phyloP scores from a whole-genome alignment of 2,329 filamentous ascomycete species.

The Grosmannia serpens region DNA sequence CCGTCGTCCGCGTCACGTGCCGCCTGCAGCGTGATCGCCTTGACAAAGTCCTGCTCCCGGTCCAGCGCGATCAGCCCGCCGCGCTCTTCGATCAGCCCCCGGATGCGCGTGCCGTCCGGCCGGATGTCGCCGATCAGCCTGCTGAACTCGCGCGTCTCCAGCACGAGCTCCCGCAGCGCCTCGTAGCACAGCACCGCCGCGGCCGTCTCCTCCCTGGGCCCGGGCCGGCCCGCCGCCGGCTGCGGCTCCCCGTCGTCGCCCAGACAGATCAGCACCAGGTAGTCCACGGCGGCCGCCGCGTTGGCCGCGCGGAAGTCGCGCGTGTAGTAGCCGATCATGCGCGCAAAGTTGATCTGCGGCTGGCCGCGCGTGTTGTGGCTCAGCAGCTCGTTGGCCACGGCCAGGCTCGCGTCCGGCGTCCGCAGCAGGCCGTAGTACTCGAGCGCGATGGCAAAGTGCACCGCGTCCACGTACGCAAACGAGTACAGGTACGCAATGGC shows the following conservation, averaged over 20 bases:
- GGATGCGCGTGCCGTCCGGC: conserved; percentile 72
- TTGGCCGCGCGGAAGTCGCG: conserved; percentile 88
- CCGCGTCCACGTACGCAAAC: conserved; percentile 84
- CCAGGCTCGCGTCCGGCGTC: conserved; percentile 59
- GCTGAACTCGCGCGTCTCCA: conserved; percentile 96
- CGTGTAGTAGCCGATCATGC: conserved; percentile 90
- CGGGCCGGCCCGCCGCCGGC: background rate
- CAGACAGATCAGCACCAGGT: conserved; percentile 81
- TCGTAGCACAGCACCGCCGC: conserved; percentile 80
- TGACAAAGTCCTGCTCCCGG: conserved; percentile 74
- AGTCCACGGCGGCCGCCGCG: conserved; percentile 83
- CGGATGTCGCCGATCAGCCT: conserved; percentile 86
- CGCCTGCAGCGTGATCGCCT: conserved; percentile 84
- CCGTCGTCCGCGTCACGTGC: conserved; percentile 90
- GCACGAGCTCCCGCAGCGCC: conserved; percentile 80
- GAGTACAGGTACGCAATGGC: conserved; percentile 84
- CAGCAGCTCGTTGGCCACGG: conserved; percentile 57
- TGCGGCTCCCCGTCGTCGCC: conserved; percentile 67
- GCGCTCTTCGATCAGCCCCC: conserved; percentile 78
- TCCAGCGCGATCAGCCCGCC: conserved; percentile 68
- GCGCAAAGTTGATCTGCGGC: conserved; percentile 86
- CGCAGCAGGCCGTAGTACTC: conserved; percentile 83
- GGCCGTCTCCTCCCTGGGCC: conserved; percentile 22
- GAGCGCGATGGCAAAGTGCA: conserved; percentile 86
- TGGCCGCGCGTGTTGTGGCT: conserved; percentile 55